These are phyloP conservation scores for Daedalea quercina DNA, from an alignment of 768 basidiomycete species.

Conservation along the genomic window DNA sequence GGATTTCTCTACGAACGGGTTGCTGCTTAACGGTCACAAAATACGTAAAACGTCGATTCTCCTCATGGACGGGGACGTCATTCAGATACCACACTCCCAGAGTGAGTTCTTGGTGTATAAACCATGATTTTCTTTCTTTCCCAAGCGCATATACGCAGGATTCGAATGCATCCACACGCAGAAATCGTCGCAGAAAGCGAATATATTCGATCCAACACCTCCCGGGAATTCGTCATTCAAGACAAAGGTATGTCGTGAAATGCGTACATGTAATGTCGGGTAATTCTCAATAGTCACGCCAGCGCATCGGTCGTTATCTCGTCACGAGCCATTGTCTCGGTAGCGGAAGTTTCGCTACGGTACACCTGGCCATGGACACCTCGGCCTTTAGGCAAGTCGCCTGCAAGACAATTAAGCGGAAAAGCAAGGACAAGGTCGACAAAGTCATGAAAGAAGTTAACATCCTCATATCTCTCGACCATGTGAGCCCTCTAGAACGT, in stretches of 20 bases:
- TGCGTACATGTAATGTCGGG: not conserved
- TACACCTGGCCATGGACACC: constrained; percentile 70
- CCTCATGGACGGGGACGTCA: constrained; percentile 68
- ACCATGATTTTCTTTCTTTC: not conserved
- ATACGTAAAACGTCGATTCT: constrained; percentile 64
- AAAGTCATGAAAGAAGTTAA: constrained; percentile 75
- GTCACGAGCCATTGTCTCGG: constrained; percentile 80
- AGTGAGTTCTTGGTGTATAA: constrained; percentile 28
- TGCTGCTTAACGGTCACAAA: constrained; percentile 61
- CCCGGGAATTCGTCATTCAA: constrained; percentile 49
- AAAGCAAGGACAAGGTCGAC: constrained; percentile 48
- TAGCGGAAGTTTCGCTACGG: constrained; percentile 76
- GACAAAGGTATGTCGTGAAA: constrained; percentile 32
- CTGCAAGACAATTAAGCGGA: constrained; percentile 72
- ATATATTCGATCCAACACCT: constrained; percentile 57
- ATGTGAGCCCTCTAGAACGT: constrained; percentile 38
- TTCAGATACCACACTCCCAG: constrained; percentile 63
- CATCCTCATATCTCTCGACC: constrained; percentile 63
- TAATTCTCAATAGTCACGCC: not conserved
- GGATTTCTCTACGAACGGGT: constrained; percentile 76
- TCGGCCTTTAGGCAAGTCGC: constrained; percentile 65
- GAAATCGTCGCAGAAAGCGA: constrained; percentile 46
- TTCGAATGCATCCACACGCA: constrained; percentile 62
- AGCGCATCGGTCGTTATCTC: constrained; percentile 61
- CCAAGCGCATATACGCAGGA: constrained; percentile 28